These are phyloP conservation scores for Tetradesmus obliquus DNA, from an alignment of 139 green algal species.

Conservation along the genomic window DNA sequence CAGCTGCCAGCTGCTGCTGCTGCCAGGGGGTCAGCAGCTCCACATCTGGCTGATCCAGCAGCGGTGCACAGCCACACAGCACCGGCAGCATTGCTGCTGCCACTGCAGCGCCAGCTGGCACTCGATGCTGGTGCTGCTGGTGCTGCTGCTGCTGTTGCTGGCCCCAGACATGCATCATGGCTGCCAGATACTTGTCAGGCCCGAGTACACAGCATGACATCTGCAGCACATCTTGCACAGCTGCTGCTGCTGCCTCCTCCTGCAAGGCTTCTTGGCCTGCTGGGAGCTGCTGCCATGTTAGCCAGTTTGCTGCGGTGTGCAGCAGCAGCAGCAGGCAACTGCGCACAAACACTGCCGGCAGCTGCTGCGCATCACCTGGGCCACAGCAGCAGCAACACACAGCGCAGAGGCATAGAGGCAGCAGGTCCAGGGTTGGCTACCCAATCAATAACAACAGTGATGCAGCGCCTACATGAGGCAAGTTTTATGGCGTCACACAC, in stretches of 20 bases:
- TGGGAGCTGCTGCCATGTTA: background rate
- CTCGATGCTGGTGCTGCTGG: background rate
- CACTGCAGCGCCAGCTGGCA: background rate
- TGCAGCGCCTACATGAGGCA: background rate
- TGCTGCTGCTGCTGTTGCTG: background rate
- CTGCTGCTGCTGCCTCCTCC: background rate
- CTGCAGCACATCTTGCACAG: background rate
- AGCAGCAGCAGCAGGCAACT: conserved; percentile 31
- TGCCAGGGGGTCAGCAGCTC: background rate
- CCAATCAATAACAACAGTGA: too few relatives aligned
- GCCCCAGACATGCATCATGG: background rate
- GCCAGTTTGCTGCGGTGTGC: conserved; percentile 12
- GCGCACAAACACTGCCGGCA: background rate
- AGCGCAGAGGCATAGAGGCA: background rate
- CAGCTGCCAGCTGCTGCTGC: conserved; percentile 6
- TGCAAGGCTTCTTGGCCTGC: background rate
- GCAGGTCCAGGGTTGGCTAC: too few relatives aligned
- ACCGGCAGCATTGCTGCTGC: background rate
- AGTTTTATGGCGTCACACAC: background rate
- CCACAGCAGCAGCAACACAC: background rate
- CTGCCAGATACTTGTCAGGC: background rate
- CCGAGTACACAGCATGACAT: conserved; percentile 1
- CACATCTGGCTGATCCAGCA: background rate
- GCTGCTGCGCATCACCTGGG: background rate
- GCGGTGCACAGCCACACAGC: background rate